Evolutionary conservation across 805 yeast species (phyloP).

Genomic region (Candida pseudofarinosa): DNA sequence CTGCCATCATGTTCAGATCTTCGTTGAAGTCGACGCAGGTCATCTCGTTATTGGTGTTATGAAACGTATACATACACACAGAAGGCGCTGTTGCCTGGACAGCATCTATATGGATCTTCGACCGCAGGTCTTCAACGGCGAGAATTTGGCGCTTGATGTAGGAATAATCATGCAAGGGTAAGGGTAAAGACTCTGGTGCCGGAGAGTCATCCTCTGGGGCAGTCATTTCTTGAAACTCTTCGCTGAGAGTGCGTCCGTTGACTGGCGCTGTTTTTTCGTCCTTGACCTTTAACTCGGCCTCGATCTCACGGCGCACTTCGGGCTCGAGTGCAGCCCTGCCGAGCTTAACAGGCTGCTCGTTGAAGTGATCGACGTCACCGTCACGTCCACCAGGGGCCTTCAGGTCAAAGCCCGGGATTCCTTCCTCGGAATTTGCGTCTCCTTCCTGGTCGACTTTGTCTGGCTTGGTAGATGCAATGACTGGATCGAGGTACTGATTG

Average conservation of each 20-base stretch:
- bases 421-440: conserved; percentile 49
- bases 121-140: conserved; percentile 77
- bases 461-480: conserved; percentile 39
- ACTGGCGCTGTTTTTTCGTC: conserved; percentile 50
- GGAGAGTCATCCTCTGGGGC: conserved; percentile 66
- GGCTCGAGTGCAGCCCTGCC: conserved; percentile 86
- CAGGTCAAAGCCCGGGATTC: conserved; percentile 43
- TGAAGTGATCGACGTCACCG: conserved; percentile 55
- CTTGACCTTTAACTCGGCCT: conserved; percentile 72
- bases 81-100: conserved; percentile 84
- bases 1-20: conserved; percentile 84
- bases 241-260: conserved; percentile 33
- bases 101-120: conserved; percentile 57
- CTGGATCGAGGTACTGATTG: conserved; percentile 71
- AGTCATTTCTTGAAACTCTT: conserved; percentile 41
- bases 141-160: conserved; percentile 79
- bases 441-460: conserved; percentile 41
- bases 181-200: conserved; percentile 66
- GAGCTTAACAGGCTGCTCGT: conserved; percentile 68
- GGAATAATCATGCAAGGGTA: conserved; percentile 76
- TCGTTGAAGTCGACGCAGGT: conserved; percentile 84
- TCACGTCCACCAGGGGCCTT: conserved; percentile 15
- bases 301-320: conserved; percentile 79
- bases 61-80: conserved; percentile 97
- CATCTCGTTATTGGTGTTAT: conserved; percentile 85